Evolutionary conservation across 805 yeast genomes (phyloP), one percentile per base, ranked within the genome.

Genomic region (Ogataea philodendri): DNA sequence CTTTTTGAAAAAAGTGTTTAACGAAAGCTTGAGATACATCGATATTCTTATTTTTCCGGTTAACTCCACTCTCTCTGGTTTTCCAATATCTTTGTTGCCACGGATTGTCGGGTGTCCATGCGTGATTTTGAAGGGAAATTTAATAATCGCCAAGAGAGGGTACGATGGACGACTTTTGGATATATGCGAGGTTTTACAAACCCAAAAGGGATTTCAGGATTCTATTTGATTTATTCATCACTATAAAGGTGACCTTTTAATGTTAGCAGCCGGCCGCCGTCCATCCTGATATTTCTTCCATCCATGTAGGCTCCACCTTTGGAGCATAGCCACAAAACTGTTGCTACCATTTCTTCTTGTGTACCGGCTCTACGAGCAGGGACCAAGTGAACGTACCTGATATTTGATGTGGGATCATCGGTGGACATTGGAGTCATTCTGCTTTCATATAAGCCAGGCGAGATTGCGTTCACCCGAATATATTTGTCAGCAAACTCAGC

Each of bases 271-370:
- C 55, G 36, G 4, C 51, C 52, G 10, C 53, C 54, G 11, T 50
- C 54, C 50, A 50, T 48, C 30, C 53, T 38, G 5, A 50, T 33
- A 26, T 46, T 50, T 30, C 53, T 27, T 5, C 52, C 53, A 20
- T 48, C 54, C 43, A 48, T 37, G 23, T 48, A 50, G 1, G 54
- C 54, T 22, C 54, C 53, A 5, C 54, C 52, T 26, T 45, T 50
- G 6, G 52, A 48, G 15, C 49, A 44, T 15, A 48, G 18, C 16
- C 41, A 48, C 21, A 48, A 15, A 6, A 46, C 48, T 18, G 38
- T 35, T 3, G 54, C 48, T 9, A 42, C 50, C 48, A 50, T 46
- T 15, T 48, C 54, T 20, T 50, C 50, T 2, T 39, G 31, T n/a
- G 11, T 14, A 2, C 54, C 53, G 3, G 44, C 50, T 22, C 53